phyloP scores from a whole-genome alignment of 2,329 filamentous ascomycete genomes.

The Hymenotorrendiella dingleyae region DNA sequence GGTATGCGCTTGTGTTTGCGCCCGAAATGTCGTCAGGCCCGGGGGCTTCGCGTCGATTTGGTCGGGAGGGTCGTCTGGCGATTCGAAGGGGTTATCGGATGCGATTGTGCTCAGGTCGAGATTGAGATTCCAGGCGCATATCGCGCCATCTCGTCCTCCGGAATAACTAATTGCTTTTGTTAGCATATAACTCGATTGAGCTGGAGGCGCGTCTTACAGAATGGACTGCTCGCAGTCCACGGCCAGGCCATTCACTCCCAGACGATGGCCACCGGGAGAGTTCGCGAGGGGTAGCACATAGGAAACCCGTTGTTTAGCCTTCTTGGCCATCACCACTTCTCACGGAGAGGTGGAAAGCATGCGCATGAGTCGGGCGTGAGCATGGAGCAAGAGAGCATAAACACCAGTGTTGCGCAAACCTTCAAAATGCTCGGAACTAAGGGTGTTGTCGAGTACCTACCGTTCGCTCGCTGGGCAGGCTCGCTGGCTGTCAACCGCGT shows the following conservation, averaged over 20 bases:
- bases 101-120: slow-evolving; percentile 47
- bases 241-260: slow-evolving; percentile 91
- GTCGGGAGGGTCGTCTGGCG: slow-evolving; percentile 25
- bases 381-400: not conserved
- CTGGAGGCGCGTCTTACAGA: slow-evolving; percentile 49
- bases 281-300: slow-evolving; percentile 70
- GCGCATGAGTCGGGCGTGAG: not conserved
- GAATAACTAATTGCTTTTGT: slow-evolving; percentile 65
- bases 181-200: not conserved
- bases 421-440: too few relatives aligned
- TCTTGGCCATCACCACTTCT: slow-evolving; percentile 40
- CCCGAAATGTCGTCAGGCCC: slow-evolving; percentile 50
- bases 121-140: slow-evolving; percentile 92
- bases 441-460: too few relatives aligned
- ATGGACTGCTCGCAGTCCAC: slow-evolving; percentile 79
- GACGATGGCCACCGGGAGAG: slow-evolving; percentile 75
- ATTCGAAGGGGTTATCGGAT: slow-evolving; percentile 27
- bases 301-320: slow-evolving; percentile 64
- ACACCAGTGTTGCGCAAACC: too few relatives aligned
- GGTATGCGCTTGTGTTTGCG: slow-evolving; percentile 64
- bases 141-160: slow-evolving; percentile 86
- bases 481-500: too few relatives aligned
- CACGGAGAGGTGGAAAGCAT: slow-evolving; percentile 5
- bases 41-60: slow-evolving; percentile 35
- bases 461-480: too few relatives aligned